Evolutionary conservation across 306 rosid genomes (phyloP).

Genomic region (Neltuma alba): DNA sequence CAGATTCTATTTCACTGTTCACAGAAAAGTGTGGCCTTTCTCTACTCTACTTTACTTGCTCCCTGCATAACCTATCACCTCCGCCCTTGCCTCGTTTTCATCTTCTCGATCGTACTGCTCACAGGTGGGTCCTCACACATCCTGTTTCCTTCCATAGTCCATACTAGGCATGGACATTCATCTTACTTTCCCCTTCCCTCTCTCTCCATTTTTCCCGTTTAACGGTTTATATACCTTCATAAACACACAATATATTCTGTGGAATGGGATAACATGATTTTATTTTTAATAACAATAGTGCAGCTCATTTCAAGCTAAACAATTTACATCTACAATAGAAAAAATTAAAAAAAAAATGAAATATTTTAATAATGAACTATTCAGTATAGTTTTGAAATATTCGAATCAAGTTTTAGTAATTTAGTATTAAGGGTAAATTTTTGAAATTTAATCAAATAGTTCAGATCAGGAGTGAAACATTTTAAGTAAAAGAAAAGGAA

Average conservation of each 20-base stretch:
- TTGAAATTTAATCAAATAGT: no score
- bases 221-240: neutral
- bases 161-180: neutral
- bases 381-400: neutral
- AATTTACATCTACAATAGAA: neutral
- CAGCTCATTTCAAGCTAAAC: neutral
- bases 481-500: no score
- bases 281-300: neutral
- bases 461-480: no score
- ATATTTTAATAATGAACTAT: neutral
- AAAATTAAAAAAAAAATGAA: neutral
- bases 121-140: neutral
- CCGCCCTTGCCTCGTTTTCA: neutral
- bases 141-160: neutral
- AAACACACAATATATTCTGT: neutral
- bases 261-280: no score
- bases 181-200: neutral
- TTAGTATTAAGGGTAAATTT: no score
- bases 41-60: neutral
- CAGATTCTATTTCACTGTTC: conserved; percentile 1
- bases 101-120: neutral
- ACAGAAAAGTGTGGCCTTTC: neutral
- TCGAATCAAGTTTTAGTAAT: neutral
- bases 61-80: neutral
- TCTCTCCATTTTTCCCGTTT: neutral